phyloP scores from a whole-genome alignment of 2,329 filamentous ascomycete genomes.

The Ophiostoma pallidulum region DNA sequence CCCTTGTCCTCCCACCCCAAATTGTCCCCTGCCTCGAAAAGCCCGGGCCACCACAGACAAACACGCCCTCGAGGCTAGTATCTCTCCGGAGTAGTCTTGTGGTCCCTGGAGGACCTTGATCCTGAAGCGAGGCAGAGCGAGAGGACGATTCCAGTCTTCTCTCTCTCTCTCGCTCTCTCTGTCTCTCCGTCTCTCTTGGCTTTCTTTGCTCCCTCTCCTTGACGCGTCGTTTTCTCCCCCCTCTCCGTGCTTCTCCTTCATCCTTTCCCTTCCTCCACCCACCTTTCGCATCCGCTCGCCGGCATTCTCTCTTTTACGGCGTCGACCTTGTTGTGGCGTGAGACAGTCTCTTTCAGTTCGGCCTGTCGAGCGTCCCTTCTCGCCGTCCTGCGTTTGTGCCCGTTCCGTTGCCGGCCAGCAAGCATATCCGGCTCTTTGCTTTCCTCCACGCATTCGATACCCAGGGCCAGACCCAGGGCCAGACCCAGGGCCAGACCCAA shows the following conservation, averaged over 20 bases:
- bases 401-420: neutral
- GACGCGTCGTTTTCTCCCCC: neutral
- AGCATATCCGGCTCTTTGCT: too few relatives aligned
- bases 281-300: neutral
- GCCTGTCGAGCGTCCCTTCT: constrained; percentile 1
- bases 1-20: neutral
- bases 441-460: neutral
- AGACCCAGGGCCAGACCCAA: neutral
- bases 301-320: neutral
- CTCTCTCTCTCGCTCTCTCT: neutral
- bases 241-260: constrained; percentile 1
- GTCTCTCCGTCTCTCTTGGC: too few relatives aligned
- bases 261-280: neutral
- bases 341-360: neutral
- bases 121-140: constrained; percentile 6
- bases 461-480: neutral
- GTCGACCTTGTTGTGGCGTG: neutral
- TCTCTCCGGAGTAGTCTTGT: constrained; percentile 8
- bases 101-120: constrained; percentile 11
- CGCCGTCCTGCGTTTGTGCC: neutral
- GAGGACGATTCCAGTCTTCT: constrained; percentile 8
- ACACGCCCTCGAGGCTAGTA: constrained; percentile 4
- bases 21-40: neutral
- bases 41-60: constrained; percentile 1
- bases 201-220: neutral